Evolutionary conservation across 2,329 filamentous ascomycete species (phyloP).

Genomic region (Daldinia eschscholtzii): DNA sequence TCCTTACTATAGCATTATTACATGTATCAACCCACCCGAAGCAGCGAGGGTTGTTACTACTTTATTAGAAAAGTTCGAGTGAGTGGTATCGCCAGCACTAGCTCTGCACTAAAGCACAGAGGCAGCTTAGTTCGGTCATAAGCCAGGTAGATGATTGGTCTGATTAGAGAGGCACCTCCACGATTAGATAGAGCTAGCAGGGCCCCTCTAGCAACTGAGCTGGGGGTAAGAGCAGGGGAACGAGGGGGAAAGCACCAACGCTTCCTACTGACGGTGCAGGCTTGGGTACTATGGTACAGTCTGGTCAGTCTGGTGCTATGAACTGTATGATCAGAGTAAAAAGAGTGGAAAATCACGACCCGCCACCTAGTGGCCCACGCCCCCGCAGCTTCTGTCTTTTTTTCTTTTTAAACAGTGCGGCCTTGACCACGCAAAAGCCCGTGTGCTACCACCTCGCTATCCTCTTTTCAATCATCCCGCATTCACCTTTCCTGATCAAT

Average conservation of each 20-base stretch:
- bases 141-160: slow-evolving; percentile 40
- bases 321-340: slow-evolving; percentile 18
- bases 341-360: slow-evolving; percentile 42
- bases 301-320: slow-evolving; percentile 11
- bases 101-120: slow-evolving; percentile 42
- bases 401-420: slow-evolving; percentile 59
- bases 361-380: slow-evolving; percentile 40
- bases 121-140: slow-evolving; percentile 28
- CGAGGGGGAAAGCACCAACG: slow-evolving; percentile 30
- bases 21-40: slow-evolving; percentile 15
- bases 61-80: slow-evolving; percentile 36
- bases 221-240: slow-evolving; percentile 36
- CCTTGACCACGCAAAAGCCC: slow-evolving; percentile 57
- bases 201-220: slow-evolving; percentile 27
- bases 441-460: slow-evolving; percentile 64
- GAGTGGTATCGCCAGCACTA: slow-evolving; percentile 44
- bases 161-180: slow-evolving; percentile 36
- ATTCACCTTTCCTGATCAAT: slow-evolving; percentile 63
- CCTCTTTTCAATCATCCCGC: slow-evolving; percentile 64
- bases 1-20: slow-evolving; percentile 20
- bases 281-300: slow-evolving; percentile 3
- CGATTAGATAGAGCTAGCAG: slow-evolving; percentile 44
- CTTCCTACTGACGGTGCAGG: slow-evolving; percentile 28
- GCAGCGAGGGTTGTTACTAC: slow-evolving; percentile 29
- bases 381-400: slow-evolving; percentile 49